Conservation (phyloP, 2,329 filamentous ascomycete species). For the Rhynchosporium graminicola region DNA sequence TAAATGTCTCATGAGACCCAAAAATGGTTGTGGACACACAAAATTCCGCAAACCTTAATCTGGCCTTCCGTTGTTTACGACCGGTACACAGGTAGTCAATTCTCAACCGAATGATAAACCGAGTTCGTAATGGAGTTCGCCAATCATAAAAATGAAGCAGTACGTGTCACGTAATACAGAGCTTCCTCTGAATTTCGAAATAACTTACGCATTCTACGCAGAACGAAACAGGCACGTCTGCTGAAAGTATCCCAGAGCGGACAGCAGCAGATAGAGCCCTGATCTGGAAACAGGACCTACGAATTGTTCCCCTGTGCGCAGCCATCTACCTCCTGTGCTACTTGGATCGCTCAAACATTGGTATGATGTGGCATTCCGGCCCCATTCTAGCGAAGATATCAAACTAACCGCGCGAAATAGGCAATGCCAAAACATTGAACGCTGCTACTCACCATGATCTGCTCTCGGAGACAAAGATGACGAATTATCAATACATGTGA, state of each 20-base stretch:
- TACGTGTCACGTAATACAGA: not conserved
- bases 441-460: conserved; percentile 60
- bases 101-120: not conserved
- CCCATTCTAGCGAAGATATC: not conserved
- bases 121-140: not conserved
- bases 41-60: no score
- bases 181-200: no score
- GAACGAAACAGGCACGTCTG: not conserved
- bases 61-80: no score
- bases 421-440: conserved; percentile 67
- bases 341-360: conserved; percentile 68
- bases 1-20: no score
- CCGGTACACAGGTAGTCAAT: not conserved
- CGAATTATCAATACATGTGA: conserved; percentile 59
- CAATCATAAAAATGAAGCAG: conserved; percentile 9
- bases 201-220: not conserved
- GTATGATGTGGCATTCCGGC: conserved; percentile 37
- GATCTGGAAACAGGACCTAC: conserved; percentile 60
- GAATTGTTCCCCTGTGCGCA: conserved; percentile 64
- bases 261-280: conserved; percentile 43
- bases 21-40: no score
- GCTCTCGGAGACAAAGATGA: conserved; percentile 62
- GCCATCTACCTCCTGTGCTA: conserved; percentile 68
- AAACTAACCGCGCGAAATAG: conserved; percentile 20
- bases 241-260: conserved; percentile 1